Conservation (phyloP, 768 basidiomycete species). For the Mycena kentingensis region DNA sequence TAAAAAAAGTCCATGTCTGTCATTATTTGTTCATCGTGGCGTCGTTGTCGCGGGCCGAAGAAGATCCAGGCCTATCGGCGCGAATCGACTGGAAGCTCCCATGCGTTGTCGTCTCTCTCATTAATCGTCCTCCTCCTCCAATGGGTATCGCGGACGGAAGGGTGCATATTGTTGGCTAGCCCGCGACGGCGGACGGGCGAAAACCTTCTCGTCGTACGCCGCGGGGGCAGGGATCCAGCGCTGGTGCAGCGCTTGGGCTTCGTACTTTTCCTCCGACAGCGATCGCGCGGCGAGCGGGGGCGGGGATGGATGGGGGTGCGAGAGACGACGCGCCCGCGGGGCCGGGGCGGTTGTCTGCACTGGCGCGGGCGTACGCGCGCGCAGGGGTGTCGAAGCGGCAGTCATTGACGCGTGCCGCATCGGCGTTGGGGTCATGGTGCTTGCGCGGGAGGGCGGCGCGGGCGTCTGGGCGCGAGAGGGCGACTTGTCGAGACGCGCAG, state of each 20-base stretch:
- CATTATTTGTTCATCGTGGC: no score
- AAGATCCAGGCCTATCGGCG: no score
- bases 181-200: conserved; percentile 32
- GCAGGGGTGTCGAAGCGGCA: conserved; percentile 30
- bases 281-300: conserved; percentile 57
- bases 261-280: conserved; percentile 66
- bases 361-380: conserved; percentile 34
- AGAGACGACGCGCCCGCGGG: conserved; percentile 47
- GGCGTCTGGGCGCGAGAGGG: conserved; percentile 45
- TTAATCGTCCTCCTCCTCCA: conserved; percentile 14
- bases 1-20: no score
- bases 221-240: conserved; percentile 59
- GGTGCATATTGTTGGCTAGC: conserved; percentile 24
- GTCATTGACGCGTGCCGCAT: conserved; percentile 41
- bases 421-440: conserved; percentile 37
- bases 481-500: conserved; percentile 22
- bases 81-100: background rate
- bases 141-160: conserved; percentile 11
- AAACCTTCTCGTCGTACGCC: conserved; percentile 15
- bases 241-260: conserved; percentile 52
- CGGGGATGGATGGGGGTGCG: conserved; percentile 54
- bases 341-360: conserved; percentile 31
- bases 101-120: background rate
- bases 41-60: no score
- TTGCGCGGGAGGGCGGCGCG: conserved; percentile 41